phyloP scores from a whole-genome alignment of 2,329 filamentous ascomycete species.

The Pseudogymnoascus sp. region DNA sequence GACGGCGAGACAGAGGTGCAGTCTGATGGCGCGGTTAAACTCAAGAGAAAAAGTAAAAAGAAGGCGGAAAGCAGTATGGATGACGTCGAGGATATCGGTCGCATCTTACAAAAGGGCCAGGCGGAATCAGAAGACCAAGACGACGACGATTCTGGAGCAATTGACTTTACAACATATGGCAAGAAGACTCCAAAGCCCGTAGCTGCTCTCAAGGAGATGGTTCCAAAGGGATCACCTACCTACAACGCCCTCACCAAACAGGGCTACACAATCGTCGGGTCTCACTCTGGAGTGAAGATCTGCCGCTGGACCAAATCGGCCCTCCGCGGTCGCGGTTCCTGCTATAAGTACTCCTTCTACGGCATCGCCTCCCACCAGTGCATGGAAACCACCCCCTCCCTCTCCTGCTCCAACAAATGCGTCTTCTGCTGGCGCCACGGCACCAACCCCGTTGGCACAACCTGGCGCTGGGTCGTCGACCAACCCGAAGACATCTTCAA shows the following conservation, averaged over 20 bases:
- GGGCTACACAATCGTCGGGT: slow-evolving; percentile 90
- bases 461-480: slow-evolving; percentile 94
- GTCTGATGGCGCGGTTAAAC: slow-evolving; percentile 46
- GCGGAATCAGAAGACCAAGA: slow-evolving; percentile 24
- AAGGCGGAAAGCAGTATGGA: slow-evolving; percentile 46
- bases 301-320: slow-evolving; percentile 98
- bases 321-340: slow-evolving; percentile 83
- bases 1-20: slow-evolving; percentile 79
- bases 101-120: slow-evolving; percentile 47
- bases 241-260: slow-evolving; percentile 88
- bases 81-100: slow-evolving; percentile 78
- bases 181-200: slow-evolving; percentile 37
- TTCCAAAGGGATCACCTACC: slow-evolving; percentile 81
- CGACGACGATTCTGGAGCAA: slow-evolving; percentile 50
- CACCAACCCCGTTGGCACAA: slow-evolving; percentile 93
- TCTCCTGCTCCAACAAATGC: slow-evolving; percentile 96
- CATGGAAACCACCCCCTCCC: slow-evolving; percentile 94
- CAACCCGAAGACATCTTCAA: slow-evolving; percentile 82
- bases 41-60: slow-evolving; percentile 36
- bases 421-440: slow-evolving; percentile 99
- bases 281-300: slow-evolving; percentile 93
- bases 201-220: slow-evolving; percentile 72
- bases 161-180: slow-evolving; percentile 78
- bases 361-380: slow-evolving; percentile 93
- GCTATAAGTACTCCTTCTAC: slow-evolving; percentile 98